Base-by-base conservation (phyloP, 192 early-diverging fungal genomes). In the Hyaloraphidium curvatum region DNA sequence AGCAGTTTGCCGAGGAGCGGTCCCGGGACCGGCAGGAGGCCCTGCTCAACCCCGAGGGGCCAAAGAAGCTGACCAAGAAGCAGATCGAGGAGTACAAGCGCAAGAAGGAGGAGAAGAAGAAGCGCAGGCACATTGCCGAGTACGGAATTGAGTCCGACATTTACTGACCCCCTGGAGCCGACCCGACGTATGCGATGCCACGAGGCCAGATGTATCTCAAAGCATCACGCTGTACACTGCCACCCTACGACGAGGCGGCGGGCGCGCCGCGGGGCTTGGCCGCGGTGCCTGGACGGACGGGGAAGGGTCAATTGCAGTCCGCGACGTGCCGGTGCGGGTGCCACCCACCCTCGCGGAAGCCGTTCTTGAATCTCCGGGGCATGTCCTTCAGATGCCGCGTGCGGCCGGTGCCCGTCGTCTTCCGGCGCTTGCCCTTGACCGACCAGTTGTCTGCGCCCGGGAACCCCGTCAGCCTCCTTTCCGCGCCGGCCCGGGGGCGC, bases 341-440 rank as follows among this genome's bases (percentile, higher is more conserved):
- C n/a, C n/a, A n/a, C n/a, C n/a, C n/a, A 63, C 74, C 74, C 59
- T 78, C 75, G 56, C 91, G 81, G 87, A 97, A 97, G 59, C 89
- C 91, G 80, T 95, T 97, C 83, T 91, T 95, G 83, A 88, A 89
- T 58, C 91, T 82, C 56, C 86, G 73, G 66, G 84, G 70, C 40
- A 98, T 69, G 64, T 73, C 77, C 80, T 89, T 91, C 70, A 98
- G 73, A 87, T 98, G 76, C 35, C 81, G 77, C 89, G 92, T 93
- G 67, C 94, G 83, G 58, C 94, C 94, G 58, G 91, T 96, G 67
- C 94, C 94, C 69, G 91, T 96, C 59, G 94, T 94, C 87, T 96
- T 94, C 82, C 94, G 87, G 61, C 92, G 79, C 74, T 84, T 80
- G 62, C 77, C 88, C 86, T 96, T 98, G 62, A 77, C 86, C 59